Evolutionary conservation across 225 moss, liverwort and hornwort genomes (phyloP).

Genomic region (Polytrichum commune): DNA sequence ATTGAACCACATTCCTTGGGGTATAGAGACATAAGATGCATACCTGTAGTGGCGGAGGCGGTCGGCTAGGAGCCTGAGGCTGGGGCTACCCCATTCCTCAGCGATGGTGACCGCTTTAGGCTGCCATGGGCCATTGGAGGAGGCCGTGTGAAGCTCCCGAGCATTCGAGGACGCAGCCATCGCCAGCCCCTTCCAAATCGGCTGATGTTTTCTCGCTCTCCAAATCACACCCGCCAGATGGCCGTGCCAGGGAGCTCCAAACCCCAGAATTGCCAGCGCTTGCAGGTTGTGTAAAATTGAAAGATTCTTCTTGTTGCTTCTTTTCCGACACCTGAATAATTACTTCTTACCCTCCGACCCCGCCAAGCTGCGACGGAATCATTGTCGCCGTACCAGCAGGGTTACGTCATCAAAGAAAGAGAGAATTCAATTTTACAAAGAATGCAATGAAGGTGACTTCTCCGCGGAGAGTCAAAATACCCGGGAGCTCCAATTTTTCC

Average conservation of each 20-base stretch:
- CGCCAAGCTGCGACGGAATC: no score
- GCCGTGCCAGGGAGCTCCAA: slow-evolving; percentile 25
- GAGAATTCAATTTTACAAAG: no score
- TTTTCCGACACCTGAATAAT: no score
- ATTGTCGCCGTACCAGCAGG: no score
- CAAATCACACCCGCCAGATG: slow-evolving; percentile 35
- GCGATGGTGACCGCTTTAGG: background rate
- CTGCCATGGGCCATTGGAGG: slow-evolving; percentile 12
- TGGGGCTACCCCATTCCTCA: slow-evolving; percentile 38
- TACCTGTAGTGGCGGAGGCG: slow-evolving; percentile 60
- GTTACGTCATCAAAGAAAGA: no score
- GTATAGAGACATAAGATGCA: no score
- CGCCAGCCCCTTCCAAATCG: slow-evolving; percentile 10
- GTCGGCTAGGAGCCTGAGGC: slow-evolving; percentile 39
- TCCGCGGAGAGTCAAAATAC: no score
- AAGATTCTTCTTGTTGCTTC: no score
- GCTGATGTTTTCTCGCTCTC: slow-evolving; percentile 32
- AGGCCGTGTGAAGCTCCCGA: slow-evolving; percentile 27
- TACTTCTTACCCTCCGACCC: no score
- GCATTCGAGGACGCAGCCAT: slow-evolving; percentile 25
- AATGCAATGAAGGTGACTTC: no score
- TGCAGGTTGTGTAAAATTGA: background rate
- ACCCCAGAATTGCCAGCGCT: slow-evolving; percentile 38
- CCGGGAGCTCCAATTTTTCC: no score
- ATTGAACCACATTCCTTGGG: no score